These are phyloP conservation scores for Alternaria rosae DNA, from an alignment of 2,329 filamentous ascomycete species.

Conservation along the genomic window DNA sequence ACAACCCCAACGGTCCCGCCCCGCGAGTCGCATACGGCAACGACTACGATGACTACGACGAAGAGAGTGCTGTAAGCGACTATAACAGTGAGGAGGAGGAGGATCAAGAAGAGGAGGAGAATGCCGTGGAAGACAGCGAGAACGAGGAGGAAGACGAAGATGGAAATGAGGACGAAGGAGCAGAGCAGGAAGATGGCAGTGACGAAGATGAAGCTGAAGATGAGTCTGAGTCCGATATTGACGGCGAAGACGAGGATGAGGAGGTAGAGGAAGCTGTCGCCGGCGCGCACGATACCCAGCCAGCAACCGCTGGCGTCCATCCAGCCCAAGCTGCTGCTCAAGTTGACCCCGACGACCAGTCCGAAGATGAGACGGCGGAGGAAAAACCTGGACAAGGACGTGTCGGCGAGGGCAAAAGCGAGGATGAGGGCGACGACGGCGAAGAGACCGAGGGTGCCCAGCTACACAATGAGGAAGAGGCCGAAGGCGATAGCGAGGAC, in stretches of 20 bases:
- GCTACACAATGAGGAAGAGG: neutral
- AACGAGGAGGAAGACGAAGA: slow-evolving; percentile 11
- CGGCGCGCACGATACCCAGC: neutral
- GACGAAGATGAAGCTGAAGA: slow-evolving; percentile 2
- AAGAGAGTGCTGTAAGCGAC: slow-evolving; percentile 16
- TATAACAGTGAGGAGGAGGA: slow-evolving; percentile 21
- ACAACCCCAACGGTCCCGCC: slow-evolving; percentile 17
- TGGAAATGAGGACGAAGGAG: slow-evolving; percentile 12
- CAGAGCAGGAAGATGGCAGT: slow-evolving; percentile 12
- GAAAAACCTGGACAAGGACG: slow-evolving; percentile 1
- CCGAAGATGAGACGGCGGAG: neutral
- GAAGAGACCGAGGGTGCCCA: neutral
- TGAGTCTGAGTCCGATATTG: neutral
- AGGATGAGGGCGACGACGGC: neutral
- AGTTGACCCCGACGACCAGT: neutral
- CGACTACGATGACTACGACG: slow-evolving; percentile 13
- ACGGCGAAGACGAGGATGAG: slow-evolving; percentile 2
- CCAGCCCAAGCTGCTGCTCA: neutral
- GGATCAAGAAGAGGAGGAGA: slow-evolving; percentile 16
- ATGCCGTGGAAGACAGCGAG: slow-evolving; percentile 11
- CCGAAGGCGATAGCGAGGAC: neutral
- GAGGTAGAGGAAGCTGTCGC: neutral
- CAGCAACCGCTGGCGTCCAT: neutral
- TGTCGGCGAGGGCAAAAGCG: neutral
- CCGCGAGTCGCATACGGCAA: slow-evolving; percentile 18